Evolutionary conservation across 192 early-diverging fungal genomes (phyloP).

Genomic region (Gamsiella multidivaricata): DNA sequence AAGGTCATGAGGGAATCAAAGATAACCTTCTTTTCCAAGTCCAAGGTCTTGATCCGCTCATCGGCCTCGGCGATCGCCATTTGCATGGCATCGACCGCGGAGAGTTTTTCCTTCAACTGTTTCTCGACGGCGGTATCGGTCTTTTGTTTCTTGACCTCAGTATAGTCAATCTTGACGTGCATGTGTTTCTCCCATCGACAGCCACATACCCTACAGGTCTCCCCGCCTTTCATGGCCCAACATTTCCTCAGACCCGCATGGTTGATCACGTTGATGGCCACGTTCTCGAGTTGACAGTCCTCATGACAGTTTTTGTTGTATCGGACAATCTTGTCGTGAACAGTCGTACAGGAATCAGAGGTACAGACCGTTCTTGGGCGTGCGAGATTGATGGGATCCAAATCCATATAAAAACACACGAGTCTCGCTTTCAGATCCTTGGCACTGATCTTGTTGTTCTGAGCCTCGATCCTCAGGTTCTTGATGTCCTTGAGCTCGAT

Average conservation of each 20-base stretch:
- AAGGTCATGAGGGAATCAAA: conserved; percentile 21
- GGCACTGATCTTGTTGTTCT: conserved; percentile 14
- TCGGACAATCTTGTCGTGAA: conserved; percentile 23
- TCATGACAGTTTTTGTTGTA: conserved; percentile 45
- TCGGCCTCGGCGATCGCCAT: conserved; percentile 13
- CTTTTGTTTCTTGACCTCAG: conserved; percentile 14
- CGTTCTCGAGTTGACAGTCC: conserved; percentile 23
- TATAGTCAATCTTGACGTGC: conserved; percentile 14
- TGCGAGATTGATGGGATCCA: conserved; percentile 17
- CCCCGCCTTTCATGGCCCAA: conserved; percentile 20
- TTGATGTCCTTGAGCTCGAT: conserved; percentile 19
- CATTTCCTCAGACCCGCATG: conserved; percentile 20
- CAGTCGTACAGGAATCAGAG: conserved; percentile 5
- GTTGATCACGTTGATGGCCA: conserved; percentile 21
- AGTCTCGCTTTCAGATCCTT: conserved; percentile 23
- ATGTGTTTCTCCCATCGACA: conserved; percentile 43
- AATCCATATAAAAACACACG: conserved; percentile 20
- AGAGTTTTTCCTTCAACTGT: conserved; percentile 15
- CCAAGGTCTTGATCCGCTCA: conserved; percentile 2
- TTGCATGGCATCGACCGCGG: background rate
- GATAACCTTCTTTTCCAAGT: conserved; percentile 29
- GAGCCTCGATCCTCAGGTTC: conserved; percentile 21
- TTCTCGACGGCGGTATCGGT: conserved; percentile 21
- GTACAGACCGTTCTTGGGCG: conserved; percentile 42
- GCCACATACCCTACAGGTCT: conserved; percentile 28